Conservation (phyloP, 768 basidiomycete species). For the Rubroboletus pulcherrimus region DNA sequence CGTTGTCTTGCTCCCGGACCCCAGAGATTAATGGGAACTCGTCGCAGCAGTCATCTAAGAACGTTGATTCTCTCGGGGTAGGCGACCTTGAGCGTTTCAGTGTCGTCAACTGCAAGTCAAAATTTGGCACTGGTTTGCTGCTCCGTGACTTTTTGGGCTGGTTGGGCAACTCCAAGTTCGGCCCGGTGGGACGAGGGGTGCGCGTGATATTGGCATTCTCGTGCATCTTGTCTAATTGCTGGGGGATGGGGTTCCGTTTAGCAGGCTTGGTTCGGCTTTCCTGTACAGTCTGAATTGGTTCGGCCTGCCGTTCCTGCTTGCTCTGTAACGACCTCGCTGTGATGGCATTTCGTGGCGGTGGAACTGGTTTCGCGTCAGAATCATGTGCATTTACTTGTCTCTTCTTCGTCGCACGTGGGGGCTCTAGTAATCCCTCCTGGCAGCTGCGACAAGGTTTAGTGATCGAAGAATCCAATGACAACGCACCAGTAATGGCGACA, state of each 20-base stretch:
- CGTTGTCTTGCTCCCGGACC: conserved; percentile 31
- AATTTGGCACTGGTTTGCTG: conserved; percentile 37
- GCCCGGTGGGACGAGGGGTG: conserved; percentile 35
- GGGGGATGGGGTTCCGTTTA: conserved; percentile 29
- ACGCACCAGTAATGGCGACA: conserved; percentile 73
- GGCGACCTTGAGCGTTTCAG: conserved; percentile 24
- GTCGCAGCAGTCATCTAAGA: conserved; percentile 32
- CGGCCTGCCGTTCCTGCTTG: not conserved
- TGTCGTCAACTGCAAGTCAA: conserved; percentile 47
- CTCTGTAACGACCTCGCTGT: not conserved
- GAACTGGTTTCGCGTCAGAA: conserved; percentile 1
- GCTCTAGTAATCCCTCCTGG: conserved; percentile 60
- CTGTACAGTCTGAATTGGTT: not conserved
- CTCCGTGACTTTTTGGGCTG: conserved; percentile 1
- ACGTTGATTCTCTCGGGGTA: conserved; percentile 2
- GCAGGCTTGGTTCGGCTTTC: conserved; percentile 23
- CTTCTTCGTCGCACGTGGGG: conserved; percentile 40
- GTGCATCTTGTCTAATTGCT: conserved; percentile 43
- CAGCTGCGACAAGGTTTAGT: conserved; percentile 48
- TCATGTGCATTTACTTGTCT: conserved; percentile 22
- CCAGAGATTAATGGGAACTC: conserved; percentile 34
- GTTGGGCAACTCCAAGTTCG: conserved; percentile 43
- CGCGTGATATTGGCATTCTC: conserved; percentile 39
- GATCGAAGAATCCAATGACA: not conserved
- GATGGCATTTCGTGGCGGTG: not conserved